A percentile compares a stretch with the other conserved stretches of the same genome.
phyloP scores from a whole-genome alignment of 2,329 filamentous ascomycete species.

The Trichophyton equinum region DNA sequence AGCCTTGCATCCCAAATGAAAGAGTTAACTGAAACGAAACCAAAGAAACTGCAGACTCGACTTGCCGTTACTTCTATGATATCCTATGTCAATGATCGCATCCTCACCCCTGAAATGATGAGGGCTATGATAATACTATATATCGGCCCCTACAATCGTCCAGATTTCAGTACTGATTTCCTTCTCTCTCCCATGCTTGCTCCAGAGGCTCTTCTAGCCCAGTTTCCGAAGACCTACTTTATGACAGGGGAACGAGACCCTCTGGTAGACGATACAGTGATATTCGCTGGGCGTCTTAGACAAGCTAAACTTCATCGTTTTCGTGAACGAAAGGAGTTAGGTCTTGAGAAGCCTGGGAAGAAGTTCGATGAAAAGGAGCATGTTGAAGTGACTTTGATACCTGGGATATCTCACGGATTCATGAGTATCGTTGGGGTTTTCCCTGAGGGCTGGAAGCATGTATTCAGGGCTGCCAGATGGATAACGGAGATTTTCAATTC shows the following conservation, averaged over 20 bases:
- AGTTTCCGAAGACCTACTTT: constrained; percentile 91
- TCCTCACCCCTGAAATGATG: constrained; percentile 96
- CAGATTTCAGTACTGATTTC: constrained; percentile 85
- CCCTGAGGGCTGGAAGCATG: constrained; percentile 78
- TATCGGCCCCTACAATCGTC: constrained; percentile 82
- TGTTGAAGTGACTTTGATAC: constrained; percentile 72
- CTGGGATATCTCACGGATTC: constrained; percentile 86
- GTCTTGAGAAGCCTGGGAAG: constrained; percentile 40
- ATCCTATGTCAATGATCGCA: constrained; percentile 92
- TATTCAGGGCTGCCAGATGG: constrained; percentile 67
- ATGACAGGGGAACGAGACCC: constrained; percentile 91
- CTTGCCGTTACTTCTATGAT: constrained; percentile 94
- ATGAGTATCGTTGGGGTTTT: constrained; percentile 81
- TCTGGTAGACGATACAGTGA: constrained; percentile 89
- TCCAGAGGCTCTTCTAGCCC: constrained; percentile 65
- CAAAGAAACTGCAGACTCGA: constrained; percentile 56
- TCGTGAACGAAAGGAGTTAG: constrained; percentile 43
- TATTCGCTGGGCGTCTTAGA: constrained; percentile 81
- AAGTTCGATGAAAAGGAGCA: constrained; percentile 60
- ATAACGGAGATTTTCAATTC: constrained; percentile 61
- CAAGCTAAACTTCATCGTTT: constrained; percentile 56
- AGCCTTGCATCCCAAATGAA: constrained; percentile 27
- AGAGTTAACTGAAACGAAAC: constrained; percentile 26
- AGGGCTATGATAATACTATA: constrained; percentile 98
- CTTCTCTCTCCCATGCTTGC: constrained; percentile 81